Evolutionary conservation across 306 rosid genomes (phyloP), one percentile per base, ranked within the genome.

Genomic region (Quercus berberidifolia): DNA sequence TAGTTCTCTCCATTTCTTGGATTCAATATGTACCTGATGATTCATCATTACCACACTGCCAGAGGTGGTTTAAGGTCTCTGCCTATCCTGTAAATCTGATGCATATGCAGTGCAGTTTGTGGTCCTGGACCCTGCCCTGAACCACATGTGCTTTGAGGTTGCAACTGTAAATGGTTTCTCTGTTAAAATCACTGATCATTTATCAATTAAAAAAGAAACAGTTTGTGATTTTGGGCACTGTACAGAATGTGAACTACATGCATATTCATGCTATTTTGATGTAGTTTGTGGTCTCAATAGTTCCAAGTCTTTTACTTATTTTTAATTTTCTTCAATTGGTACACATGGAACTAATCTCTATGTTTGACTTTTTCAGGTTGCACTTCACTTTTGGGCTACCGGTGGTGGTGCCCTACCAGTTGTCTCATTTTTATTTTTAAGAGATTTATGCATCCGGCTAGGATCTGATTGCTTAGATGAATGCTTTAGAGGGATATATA

Each of bases 321-420:
- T 54, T 1, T 59, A 35, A 15, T 26, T 33, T 41, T 38, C 55
- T 23, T 20, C 18, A 23, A 26, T 9, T n/a, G 33, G 23, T 51
- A 38, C 58, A n/a, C 10, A 25, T 8, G n/a, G 19, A 69, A 31
- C 60, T 77, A 26, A 68, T 18, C 1, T 21, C 13, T 55, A 17
- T 30, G 43, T 38, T 57, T 80, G 67, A 79, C 80, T 70, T 76
- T 70, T 77, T 75, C 91, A 95, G 99, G 93, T 90, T 75, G 94
- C 87, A 70, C 90, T 95, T 78, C 98, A 95, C 86, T 91, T 95
- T 83, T 95, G 97, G 98, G 98, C 98, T 79, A 90, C 97, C 8
- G 97, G 99, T 13, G 98, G 96, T 71, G 99, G 98, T 71, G 94
- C 97, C 71, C 97, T 95, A 74, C 97, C 97, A 0, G 80, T 90